Conservation (phyloP, 2,329 filamentous ascomycete species). For the Lasiodiplodia sp. region DNA sequence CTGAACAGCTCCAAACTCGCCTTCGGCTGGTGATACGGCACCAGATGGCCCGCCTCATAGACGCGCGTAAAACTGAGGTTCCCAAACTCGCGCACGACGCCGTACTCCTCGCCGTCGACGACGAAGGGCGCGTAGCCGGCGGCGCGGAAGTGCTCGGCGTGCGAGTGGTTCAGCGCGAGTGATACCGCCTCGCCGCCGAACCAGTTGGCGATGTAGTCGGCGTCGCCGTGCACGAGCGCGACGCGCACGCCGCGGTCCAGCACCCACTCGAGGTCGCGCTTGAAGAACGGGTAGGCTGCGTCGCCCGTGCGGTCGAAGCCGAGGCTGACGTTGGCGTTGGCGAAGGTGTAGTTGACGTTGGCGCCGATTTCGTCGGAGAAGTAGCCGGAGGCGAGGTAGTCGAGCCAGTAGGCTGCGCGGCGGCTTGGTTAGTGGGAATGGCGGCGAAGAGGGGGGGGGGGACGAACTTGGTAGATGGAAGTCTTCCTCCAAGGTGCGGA, state of each 20-base stretch:
- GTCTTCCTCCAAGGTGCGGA: constrained; percentile 58
- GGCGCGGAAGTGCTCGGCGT: background rate
- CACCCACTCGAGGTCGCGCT: constrained; percentile 56
- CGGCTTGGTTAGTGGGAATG: constrained; percentile 39
- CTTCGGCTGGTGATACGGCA: constrained; percentile 52
- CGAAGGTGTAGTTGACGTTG: constrained; percentile 58
- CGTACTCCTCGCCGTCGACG: constrained; percentile 63
- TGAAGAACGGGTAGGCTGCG: constrained; percentile 51
- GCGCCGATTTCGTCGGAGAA: constrained; percentile 50
- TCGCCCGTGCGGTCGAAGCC: constrained; percentile 57
- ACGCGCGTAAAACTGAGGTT: constrained; percentile 64
- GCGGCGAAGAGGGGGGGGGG: constrained; percentile 31
- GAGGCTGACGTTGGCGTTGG: constrained; percentile 53
- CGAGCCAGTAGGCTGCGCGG: constrained; percentile 51
- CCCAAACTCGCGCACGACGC: constrained; percentile 76
- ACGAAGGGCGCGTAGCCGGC: constrained; percentile 76
- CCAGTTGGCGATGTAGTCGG: constrained; percentile 66
- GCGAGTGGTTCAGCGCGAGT: constrained; percentile 49
- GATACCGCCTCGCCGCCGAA: constrained; percentile 77
- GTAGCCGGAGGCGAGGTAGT: constrained; percentile 55
- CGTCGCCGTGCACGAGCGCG: constrained; percentile 64
- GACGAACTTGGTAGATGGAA: constrained; percentile 55
- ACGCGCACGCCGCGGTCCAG: constrained; percentile 65
- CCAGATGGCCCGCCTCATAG: constrained; percentile 61
- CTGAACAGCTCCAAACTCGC: constrained; percentile 27